phyloP scores from a whole-genome alignment of 805 yeast species.

The Komagataella ulmi region DNA sequence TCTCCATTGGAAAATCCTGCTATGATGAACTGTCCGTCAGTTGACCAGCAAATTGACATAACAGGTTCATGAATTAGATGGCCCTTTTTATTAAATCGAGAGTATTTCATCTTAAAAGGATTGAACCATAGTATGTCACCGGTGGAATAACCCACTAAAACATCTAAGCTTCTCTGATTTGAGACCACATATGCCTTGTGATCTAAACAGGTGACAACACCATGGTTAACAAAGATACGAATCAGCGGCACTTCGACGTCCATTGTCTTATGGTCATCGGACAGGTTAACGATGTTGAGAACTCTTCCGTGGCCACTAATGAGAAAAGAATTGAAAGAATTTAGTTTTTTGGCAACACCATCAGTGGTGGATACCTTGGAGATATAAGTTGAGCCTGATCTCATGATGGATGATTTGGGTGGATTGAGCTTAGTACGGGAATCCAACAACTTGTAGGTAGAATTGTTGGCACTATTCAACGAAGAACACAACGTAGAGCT shows the following conservation, averaged over 20 bases:
- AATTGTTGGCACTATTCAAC: background rate
- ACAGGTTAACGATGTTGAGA: constrained; percentile 29
- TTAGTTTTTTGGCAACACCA: constrained; percentile 15
- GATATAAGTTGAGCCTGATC: constrained; percentile 20
- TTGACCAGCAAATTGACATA: constrained; percentile 32
- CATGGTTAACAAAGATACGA: constrained; percentile 23
- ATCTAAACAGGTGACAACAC: constrained; percentile 26
- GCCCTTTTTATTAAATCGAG: constrained; percentile 39
- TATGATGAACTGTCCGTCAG: constrained; percentile 30
- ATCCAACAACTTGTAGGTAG: background rate
- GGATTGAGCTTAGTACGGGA: constrained; percentile 9
- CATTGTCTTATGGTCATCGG: constrained; percentile 20
- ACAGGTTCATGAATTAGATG: constrained; percentile 27
- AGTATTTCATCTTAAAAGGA: constrained; percentile 31
- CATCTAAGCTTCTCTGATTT: constrained; percentile 26
- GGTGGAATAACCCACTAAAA: constrained; percentile 46
- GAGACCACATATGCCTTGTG: constrained; percentile 14
- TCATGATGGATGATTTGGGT: constrained; percentile 17
- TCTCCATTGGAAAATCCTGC: constrained; percentile 58
- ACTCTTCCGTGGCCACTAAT: constrained; percentile 36
- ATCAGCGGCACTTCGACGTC: constrained; percentile 31
- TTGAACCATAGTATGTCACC: constrained; percentile 61
- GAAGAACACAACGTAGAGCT: constrained; percentile 3
- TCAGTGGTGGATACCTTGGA: constrained; percentile 18
- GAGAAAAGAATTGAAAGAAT: constrained; percentile 18